phyloP scores from a whole-genome alignment of 495 filamentous ascomycete genomes.

The Coniosporium apollinis region DNA sequence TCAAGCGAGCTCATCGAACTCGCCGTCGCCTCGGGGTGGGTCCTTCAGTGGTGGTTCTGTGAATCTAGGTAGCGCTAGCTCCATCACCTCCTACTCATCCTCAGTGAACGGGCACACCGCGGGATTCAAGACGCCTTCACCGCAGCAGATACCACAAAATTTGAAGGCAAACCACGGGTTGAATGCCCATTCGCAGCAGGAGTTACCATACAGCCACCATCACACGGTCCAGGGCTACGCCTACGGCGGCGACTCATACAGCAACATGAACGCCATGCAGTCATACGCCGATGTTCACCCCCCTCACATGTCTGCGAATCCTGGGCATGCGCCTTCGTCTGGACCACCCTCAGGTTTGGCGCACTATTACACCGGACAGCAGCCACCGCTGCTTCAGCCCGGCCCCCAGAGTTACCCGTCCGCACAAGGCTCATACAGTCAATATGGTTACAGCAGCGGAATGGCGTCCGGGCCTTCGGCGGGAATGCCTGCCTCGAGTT shows the following conservation, averaged over 20 bases:
- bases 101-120: constrained; percentile 32
- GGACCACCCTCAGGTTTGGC: constrained; percentile 59
- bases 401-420: constrained; percentile 51
- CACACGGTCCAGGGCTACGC: constrained; percentile 11
- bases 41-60: constrained; percentile 40
- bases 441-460: constrained; percentile 59
- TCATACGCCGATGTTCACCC: constrained; percentile 74
- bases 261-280: constrained; percentile 72
- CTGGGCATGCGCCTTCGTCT: constrained; percentile 63
- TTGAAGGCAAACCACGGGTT: constrained; percentile 8
- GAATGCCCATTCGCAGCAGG: constrained; percentile 17
- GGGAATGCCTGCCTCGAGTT: constrained; percentile 48
- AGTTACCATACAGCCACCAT: constrained; percentile 15
- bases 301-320: constrained; percentile 65
- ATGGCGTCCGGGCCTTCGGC: constrained; percentile 58
- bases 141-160: constrained; percentile 25
- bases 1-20: constrained; percentile 40
- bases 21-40: constrained; percentile 51
- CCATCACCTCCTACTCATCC: constrained; percentile 30
- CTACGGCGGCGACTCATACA: constrained; percentile 24
- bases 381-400: constrained; percentile 70
- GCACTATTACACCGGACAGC: constrained; percentile 55
- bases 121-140: constrained; percentile 27
- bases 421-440: constrained; percentile 42
- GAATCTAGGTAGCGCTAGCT: constrained; percentile 19